phyloP scores from a whole-genome alignment of 2,329 filamentous ascomycete species.

The Alternaria solani region DNA sequence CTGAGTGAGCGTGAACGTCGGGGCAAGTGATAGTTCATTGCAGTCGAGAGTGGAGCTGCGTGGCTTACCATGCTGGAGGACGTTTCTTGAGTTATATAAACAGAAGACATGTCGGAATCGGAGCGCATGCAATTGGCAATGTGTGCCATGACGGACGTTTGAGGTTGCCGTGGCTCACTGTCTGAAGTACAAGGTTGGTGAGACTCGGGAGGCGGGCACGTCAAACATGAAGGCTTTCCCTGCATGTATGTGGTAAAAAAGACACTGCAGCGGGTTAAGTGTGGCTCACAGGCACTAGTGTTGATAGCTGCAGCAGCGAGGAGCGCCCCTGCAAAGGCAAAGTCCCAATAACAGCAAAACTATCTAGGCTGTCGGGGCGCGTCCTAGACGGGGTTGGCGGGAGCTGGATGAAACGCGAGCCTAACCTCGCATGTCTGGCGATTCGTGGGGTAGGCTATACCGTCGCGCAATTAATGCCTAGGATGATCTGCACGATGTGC shows the following conservation, averaged over 20 bases:
- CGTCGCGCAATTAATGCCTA: conserved; percentile 30
- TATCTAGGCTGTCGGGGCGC: conserved; percentile 50
- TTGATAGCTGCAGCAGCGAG: conserved; percentile 47
- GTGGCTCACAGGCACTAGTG: conserved; percentile 48
- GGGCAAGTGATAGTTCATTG: conserved; percentile 45
- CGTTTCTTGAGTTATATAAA: conserved; percentile 52
- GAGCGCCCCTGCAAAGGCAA: conserved; percentile 39
- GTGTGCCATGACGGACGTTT: conserved; percentile 53
- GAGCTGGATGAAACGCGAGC: conserved; percentile 49
- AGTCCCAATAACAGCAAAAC: conserved; percentile 43
- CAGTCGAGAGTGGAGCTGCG: conserved; percentile 22
- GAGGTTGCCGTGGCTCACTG: conserved; percentile 47
- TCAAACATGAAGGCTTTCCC: conserved; percentile 53
- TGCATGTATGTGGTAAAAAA: conserved; percentile 48
- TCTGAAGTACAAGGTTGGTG: conserved; percentile 50
- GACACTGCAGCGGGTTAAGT: conserved; percentile 46
- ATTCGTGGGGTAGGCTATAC: conserved; percentile 50
- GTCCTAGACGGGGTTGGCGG: conserved; percentile 42
- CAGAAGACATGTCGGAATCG: conserved; percentile 40
- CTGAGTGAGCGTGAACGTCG: conserved; percentile 48
- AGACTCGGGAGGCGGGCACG: conserved; percentile 51
- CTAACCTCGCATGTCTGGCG: conserved; percentile 50
- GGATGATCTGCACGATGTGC: conserved; percentile 40
- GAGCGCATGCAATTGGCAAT: conserved; percentile 55
- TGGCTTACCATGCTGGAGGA: conserved; percentile 45